phyloP scores from a whole-genome alignment of 2,329 filamentous ascomycete genomes.

The Pseudonectria foliicola region DNA sequence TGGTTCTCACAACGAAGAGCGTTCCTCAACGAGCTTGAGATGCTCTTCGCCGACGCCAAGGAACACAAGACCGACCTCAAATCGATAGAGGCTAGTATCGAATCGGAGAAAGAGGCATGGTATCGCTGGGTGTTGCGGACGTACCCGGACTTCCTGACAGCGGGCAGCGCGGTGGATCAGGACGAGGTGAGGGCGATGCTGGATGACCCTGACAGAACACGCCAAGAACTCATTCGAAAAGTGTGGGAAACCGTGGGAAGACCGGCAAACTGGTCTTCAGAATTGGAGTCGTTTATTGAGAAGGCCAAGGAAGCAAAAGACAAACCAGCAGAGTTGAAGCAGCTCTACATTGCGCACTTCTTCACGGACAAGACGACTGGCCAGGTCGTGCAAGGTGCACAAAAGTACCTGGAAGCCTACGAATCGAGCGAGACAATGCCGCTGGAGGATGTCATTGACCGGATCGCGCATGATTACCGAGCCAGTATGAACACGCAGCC shows the following conservation, averaged over 20 bases:
- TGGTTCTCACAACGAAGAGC: conserved; percentile 45
- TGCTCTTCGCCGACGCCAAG: conserved; percentile 41
- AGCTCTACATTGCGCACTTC: conserved; percentile 35
- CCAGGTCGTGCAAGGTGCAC: conserved; percentile 23
- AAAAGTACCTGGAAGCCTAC: conserved; percentile 35
- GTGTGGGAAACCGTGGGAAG: conserved; percentile 31
- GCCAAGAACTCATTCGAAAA: conserved; percentile 29
- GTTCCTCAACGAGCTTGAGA: conserved; percentile 44
- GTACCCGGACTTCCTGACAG: conserved; percentile 31
- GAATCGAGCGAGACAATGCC: conserved; percentile 17
- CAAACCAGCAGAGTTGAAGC: conserved; percentile 26
- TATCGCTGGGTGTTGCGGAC: conserved; percentile 39
- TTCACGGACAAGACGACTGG: conserved; percentile 33
- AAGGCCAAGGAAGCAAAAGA: conserved; percentile 26
- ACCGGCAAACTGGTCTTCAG: conserved; percentile 24
- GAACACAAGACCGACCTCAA: conserved; percentile 35
- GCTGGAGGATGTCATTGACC: conserved; percentile 29
- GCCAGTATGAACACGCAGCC: conserved; percentile 24
- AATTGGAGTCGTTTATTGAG: conserved; percentile 27
- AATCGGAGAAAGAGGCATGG: conserved; percentile 46
- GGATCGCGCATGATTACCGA: conserved; percentile 25
- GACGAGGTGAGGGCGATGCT: conserved; percentile 30
- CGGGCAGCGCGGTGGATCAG: conserved; percentile 21
- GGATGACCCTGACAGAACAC: conserved; percentile 30
- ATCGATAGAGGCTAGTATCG: conserved; percentile 42